These are phyloP conservation scores for Yamadazyma spencermartinsiae DNA, from an alignment of 1,139 yeast species.

Conservation along the genomic window DNA sequence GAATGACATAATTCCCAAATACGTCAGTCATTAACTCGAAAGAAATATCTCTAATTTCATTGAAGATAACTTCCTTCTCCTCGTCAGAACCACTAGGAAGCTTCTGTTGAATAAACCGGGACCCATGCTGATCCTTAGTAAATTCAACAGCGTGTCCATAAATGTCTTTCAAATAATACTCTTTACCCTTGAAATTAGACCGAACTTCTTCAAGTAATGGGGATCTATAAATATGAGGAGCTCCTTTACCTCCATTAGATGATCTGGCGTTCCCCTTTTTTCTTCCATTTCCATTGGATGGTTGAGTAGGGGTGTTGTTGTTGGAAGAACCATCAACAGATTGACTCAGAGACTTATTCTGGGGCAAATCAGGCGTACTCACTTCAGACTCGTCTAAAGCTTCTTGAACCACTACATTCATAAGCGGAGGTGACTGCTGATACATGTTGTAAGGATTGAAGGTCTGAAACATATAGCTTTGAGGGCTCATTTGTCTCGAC, in stretches of 20 bases:
- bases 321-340: slow-evolving; percentile 2
- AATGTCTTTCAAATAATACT: slow-evolving; percentile 68
- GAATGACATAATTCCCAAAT: slow-evolving; percentile 96
- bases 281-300: slow-evolving; percentile 4
- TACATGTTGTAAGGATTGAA: slow-evolving; percentile 51
- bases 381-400: slow-evolving; percentile 1
- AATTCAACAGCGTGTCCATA: slow-evolving; percentile 90
- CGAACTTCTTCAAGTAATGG: slow-evolving; percentile 88
- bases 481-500: slow-evolving; percentile 30
- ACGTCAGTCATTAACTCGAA: slow-evolving; percentile 92
- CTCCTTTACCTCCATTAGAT: slow-evolving; percentile 19
- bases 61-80: slow-evolving; percentile 76
- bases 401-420: slow-evolving; percentile 7
- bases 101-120: slow-evolving; percentile 91
- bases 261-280: slow-evolving; percentile 8
- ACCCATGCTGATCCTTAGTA: slow-evolving; percentile 95
- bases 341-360: neutral
- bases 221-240: slow-evolving; percentile 61
- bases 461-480: slow-evolving; percentile 49
- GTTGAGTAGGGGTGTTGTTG: slow-evolving; percentile 5
- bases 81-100: slow-evolving; percentile 68
- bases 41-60: slow-evolving; percentile 75
- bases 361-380: neutral
- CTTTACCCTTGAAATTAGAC: slow-evolving; percentile 60
- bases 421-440: slow-evolving; percentile 29